Base-by-base conservation (phyloP, 306 rosid genomes). In the Trichosanthes cucumerina region DNA sequence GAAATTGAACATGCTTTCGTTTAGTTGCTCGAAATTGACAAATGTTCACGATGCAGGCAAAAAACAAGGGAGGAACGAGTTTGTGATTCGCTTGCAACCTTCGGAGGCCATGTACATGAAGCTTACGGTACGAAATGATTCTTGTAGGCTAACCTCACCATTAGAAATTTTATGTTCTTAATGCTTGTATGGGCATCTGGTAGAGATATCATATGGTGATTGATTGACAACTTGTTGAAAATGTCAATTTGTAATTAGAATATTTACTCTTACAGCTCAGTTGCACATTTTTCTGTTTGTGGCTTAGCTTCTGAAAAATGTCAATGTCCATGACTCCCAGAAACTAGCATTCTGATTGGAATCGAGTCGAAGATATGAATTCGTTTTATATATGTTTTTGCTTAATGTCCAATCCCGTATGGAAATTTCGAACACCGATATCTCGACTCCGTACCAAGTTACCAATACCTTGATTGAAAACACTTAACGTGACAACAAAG, bases 41-140 rank as follows among this genome's bases (percentile, higher is more conserved):
- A 11, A n/a, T 50, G 83, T 60, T 83, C 46, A n/a, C 60, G 83
- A 43, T 85, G 82, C 63, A 92, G 99, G 99, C 80, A 81, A 91
- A 76, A 92, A 84, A 76, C 99, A 92, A 81, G 99, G 97, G 77
- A 79, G 81, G 77, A 79, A 79, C 6, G 81, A 79, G 66, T 34
- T 79, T 38, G 81, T 79, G 39, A 79, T 79, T 47, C 81, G 81
- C 34, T 62, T 79, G 38, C 81, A 79, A 68, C 81, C 81, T 33
- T 68, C 77, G 5, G 81, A 79, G 74, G 77, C 81, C 62, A 79
- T 79, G 6, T 79, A 79, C 81, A 50, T 79, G 81, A 79, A 79
- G 54, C 66, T 79, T 52, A 79, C 65, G 77, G 81, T 79, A 66
- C 1, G 68, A 14, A 52, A 64, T 6, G 9, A 7, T 78, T 54